These are phyloP conservation scores for Tulasnella sp. DNA, from an alignment of 768 basidiomycete species.

Conservation along the genomic window DNA sequence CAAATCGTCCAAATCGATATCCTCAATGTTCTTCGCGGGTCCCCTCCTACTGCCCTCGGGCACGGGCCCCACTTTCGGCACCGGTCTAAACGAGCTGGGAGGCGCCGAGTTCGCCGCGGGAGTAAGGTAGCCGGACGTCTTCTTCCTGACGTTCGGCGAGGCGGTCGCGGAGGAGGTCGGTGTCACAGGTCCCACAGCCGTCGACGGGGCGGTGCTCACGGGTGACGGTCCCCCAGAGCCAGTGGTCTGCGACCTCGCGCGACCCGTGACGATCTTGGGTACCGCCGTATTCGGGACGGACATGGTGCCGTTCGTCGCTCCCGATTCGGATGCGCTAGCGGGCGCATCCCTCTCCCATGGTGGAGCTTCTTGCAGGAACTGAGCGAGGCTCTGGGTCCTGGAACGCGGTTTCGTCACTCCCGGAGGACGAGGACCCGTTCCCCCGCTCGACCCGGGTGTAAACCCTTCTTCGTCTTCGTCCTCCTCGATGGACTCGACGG, in stretches of 20 bases:
- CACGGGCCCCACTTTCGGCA: neutral
- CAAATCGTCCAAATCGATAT: constrained; percentile 62
- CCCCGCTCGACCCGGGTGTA: neutral
- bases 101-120: neutral
- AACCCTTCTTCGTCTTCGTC: constrained; percentile 3
- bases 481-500: constrained; percentile 6
- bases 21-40: constrained; percentile 48
- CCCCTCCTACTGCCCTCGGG: constrained; percentile 25
- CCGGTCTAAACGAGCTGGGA: neutral
- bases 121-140: neutral
- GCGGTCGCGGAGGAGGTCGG: neutral
- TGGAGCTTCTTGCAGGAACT: constrained; percentile 3
- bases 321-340: neutral
- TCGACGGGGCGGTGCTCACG: neutral
- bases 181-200: neutral
- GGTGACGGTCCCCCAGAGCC: neutral
- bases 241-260: constrained; percentile 3
- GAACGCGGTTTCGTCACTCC: neutral
- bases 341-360: neutral
- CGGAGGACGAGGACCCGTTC: neutral
- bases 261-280: neutral
- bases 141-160: neutral
- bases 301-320: neutral
- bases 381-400: constrained; percentile 8
- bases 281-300: neutral